phyloP scores from a whole-genome alignment of 1,284 basidiomycete genomes.

The Cutaneotrichosporon dermatis region DNA sequence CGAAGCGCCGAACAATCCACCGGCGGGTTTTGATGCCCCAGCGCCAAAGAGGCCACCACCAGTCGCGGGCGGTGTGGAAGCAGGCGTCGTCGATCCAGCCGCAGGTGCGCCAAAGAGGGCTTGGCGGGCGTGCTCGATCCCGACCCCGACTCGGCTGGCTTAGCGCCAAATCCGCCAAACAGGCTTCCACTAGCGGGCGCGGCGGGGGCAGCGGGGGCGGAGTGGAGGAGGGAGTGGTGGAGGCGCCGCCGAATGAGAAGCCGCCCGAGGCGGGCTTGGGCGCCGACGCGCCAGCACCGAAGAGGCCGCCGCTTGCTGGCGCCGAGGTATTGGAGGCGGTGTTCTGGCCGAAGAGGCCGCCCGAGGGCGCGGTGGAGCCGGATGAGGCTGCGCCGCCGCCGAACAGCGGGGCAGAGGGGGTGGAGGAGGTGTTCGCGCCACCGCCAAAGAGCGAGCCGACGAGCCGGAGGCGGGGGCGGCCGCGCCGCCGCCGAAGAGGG shows the following conservation, averaged over 20 bases:
- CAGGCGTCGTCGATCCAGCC: constrained; percentile 30
- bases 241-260: too few relatives aligned
- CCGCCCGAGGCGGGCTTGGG: too few relatives aligned
- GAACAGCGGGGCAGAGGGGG: constrained; percentile 18
- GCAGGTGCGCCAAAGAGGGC: constrained; percentile 38
- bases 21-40: constrained; percentile 18
- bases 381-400: constrained; percentile 20
- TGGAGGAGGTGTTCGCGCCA: constrained; percentile 9
- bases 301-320: not conserved
- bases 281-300: not conserved
- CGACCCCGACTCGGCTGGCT: constrained; percentile 5
- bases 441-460: constrained; percentile 27
- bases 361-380: constrained; percentile 15
- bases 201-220: too few relatives aligned
- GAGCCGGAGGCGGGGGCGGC: too few relatives aligned
- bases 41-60: constrained; percentile 27
- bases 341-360: constrained; percentile 8
- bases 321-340: constrained; percentile 13
- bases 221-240: too few relatives aligned
- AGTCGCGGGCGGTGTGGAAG: constrained; percentile 31
- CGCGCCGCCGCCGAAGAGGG: constrained; percentile 10
- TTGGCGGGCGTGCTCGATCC: constrained; percentile 35
- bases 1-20: constrained; percentile 28
- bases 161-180: constrained; percentile 9
- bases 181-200: too few relatives aligned